Evolutionary conservation across 345 rosid species (phyloP), one percentile per base, ranked within the genome.

Genomic region (Erysimum cheiranthoides): DNA sequence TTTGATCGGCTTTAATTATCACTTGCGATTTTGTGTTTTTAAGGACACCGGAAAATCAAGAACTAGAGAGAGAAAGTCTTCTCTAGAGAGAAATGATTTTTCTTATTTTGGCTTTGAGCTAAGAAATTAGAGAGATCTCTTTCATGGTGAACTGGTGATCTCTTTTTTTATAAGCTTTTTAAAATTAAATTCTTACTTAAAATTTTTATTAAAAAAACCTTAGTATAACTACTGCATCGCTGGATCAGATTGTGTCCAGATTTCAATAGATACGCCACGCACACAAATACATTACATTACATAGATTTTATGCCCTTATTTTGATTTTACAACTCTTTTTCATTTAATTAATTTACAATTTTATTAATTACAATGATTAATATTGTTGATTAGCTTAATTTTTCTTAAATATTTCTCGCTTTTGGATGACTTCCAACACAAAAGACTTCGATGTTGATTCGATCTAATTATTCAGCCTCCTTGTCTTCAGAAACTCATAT

Each of bases 221-320:
- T 82, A 71, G 58, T 74, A 81, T 81, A 84, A 88, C 85, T 81
- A 83, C 82, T 90, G 98, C 97, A 80, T 87, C 87, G 96, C 98
- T 93, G 99, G 91, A 88, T 87, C 90, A 82, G 94, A 96, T 89
- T 90, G 76, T 84, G 82, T 80, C 62, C 82, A 86, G 91, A 91
- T 91, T 89, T 86, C 78, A 85, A 38, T 82, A 62, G 73, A 82
- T 78, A 79, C 83, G 71, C 57, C 76, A 77, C 80, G 73, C 72
- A 68, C 79, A 75, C 72, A 76, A 81, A 82, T 75, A 80, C 61
- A 79, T 53, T 71, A 79, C 69, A 75, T 40, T 69, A 57, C 93
- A 76, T 87, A 89, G 91, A 90, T 90, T 87, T 86, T 85, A 81
- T 89, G 83, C 85, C 75, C 70, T 73, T 71, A 34, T 68, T 73